Evolutionary conservation across 139 green algal genomes (phyloP), one percentile per base, ranked within the genome.

Genomic region (Asterochloris erici): DNA sequence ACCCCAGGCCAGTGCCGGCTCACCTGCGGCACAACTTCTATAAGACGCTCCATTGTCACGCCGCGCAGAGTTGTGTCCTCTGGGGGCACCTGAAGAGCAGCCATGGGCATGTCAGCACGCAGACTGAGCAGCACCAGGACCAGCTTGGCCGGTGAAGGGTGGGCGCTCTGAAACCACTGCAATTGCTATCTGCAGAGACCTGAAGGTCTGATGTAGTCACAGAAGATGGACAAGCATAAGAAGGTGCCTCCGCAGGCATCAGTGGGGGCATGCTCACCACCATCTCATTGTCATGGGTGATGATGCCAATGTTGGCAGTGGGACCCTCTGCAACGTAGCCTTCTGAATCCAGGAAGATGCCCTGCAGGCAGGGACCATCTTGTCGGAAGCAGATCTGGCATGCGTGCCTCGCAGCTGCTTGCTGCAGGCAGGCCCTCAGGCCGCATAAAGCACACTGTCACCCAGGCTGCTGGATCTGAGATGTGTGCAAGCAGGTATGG

Each of bases 341-440:
- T 14, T 95, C 87, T 11, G 47, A 61, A 78, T 97, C 93, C 27
- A 96, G 85, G 84, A 95, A 96, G 1, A 98, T 71, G 14, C 85
- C 93, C 90, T 93, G 85, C 81, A 83, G 27, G 11, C 54, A 85
- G 17, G 66, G 4, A 71, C 38, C 38, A 54, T 54, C 6, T 6
- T 2, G 4, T 54, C 4, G 38, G 38, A 54, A 54, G 38, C 38
- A 54, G 38, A 54, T 6, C 38, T 54, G 38, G 38, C 38, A 54
- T 10, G 38, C 38, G 6, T 10, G 38, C 38, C 38, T 54, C 6
- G 38, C 38, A 54, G 38, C 38, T 54, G 38, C 38, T 54, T 54
- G 38, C 38, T 54, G 38, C 38, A 54, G 38, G 38, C 38, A 10
- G 38, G 38, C 38, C 38, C 38, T 54, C 38, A 54, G 38, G 38